Evolutionary conservation across 1,284 basidiomycete genomes (phyloP).

Genomic region (Fomitopsis betulina): DNA sequence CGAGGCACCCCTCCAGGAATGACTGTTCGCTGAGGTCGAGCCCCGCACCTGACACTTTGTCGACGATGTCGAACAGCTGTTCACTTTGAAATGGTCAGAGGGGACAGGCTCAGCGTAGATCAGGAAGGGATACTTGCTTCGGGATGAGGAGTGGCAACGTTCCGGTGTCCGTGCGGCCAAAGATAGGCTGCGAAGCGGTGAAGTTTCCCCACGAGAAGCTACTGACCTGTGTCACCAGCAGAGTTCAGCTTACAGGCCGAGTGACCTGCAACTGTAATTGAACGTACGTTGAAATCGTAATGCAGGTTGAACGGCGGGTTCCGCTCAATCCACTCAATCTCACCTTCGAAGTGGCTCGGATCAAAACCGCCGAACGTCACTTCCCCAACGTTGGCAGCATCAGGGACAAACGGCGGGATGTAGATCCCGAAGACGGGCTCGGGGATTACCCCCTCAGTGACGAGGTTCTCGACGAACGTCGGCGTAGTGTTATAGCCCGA

Average conservation of each 20-base stretch:
- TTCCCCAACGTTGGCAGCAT: conserved; percentile 6
- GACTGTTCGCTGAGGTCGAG: not conserved
- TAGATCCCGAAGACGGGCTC: conserved; percentile 9
- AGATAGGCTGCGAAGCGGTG: not conserved
- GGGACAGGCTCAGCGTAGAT: no score
- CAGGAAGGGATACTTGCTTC: not conserved
- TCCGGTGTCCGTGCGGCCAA: conserved; percentile 8
- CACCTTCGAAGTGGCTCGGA: conserved; percentile 8
- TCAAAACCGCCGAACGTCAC: conserved; percentile 12
- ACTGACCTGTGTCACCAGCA: not conserved
- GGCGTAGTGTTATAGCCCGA: conserved; percentile 8
- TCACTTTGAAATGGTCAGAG: not conserved
- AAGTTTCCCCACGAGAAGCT: conserved; percentile 8
- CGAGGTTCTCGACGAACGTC: conserved; percentile 12
- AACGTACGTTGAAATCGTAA: conserved; percentile 13
- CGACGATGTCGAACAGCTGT: conserved; percentile 2
- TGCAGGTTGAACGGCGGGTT: conserved; percentile 5
- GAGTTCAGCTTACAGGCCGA: not conserved
- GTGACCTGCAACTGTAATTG: no score
- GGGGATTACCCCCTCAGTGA: conserved; percentile 6
- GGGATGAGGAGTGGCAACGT: conserved; percentile 6
- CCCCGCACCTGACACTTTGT: conserved; percentile 1
- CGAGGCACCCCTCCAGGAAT: not conserved
- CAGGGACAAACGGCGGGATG: not conserved
- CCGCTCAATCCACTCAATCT: conserved; percentile 9